phyloP scores from a whole-genome alignment of 495 filamentous ascomycete species.

The Daldinia childiae region DNA sequence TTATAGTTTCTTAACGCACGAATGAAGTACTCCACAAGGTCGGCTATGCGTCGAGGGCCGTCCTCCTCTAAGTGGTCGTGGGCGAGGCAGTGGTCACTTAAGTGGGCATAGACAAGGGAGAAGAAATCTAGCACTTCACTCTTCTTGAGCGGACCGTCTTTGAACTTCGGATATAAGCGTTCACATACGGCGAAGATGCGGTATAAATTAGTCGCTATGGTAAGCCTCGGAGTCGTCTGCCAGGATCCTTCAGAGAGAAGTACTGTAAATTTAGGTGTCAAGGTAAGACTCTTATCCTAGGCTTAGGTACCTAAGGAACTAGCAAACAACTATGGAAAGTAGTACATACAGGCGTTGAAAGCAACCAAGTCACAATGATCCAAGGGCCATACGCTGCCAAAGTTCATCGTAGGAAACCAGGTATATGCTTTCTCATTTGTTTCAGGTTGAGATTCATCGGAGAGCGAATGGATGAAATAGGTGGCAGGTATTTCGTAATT shows the following conservation, averaged over 20 bases:
- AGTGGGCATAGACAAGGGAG: not conserved
- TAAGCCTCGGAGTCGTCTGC: not conserved
- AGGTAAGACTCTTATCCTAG: not conserved
- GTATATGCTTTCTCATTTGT: slow-evolving; percentile 1
- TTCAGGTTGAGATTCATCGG: not conserved
- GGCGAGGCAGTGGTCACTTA: not conserved
- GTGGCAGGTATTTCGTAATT: not conserved
- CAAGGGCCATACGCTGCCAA: not conserved
- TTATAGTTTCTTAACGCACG: not conserved
- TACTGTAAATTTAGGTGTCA: not conserved
- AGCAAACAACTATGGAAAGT: not conserved
- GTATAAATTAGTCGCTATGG: not conserved
- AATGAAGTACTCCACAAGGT: not conserved
- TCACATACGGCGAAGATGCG: not conserved
- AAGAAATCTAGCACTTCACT: not conserved
- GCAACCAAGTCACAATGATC: not conserved
- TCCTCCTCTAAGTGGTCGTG: not conserved
- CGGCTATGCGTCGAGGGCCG: not conserved
- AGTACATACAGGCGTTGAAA: not conserved
- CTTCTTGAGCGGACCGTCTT: not conserved
- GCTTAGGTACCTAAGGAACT: not conserved
- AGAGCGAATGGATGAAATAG: not conserved
- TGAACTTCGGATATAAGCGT: not conserved
- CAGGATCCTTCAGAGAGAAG: not conserved
- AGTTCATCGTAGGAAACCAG: slow-evolving; percentile 2